phyloP scores from a whole-genome alignment of 257 asterid genomes.

The Phtheirospermum japonicum region DNA sequence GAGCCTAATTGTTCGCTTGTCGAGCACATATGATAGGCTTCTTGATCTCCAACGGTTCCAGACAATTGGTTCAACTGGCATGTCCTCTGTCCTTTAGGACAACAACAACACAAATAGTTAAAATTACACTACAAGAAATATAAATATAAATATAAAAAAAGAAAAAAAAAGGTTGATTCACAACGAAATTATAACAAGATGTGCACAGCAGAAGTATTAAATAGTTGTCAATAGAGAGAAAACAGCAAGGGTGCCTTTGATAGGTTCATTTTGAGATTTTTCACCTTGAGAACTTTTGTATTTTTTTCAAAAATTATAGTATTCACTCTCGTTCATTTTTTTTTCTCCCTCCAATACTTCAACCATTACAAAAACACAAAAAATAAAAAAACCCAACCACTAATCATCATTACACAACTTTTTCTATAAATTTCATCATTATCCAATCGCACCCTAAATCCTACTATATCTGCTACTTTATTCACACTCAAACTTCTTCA shows the following conservation, averaged over 20 bases:
- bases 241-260: too few species aligned
- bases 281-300: too few species aligned
- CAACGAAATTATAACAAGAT: neutral
- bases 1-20: slow-evolving; percentile 69
- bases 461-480: slow-evolving; percentile 2
- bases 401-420: too few species aligned
- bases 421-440: too few species aligned
- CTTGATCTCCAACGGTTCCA: slow-evolving; percentile 67
- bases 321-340: too few species aligned
- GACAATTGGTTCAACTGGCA: slow-evolving; percentile 37
- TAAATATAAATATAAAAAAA: too few species aligned
- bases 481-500: neutral
- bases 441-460: neutral
- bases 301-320: too few species aligned
- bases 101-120: slow-evolving; percentile 20
- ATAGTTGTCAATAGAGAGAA: neutral
- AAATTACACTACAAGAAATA: neutral
- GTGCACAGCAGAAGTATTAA: neutral
- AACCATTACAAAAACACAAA: too few species aligned
- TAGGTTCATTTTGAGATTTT: too few species aligned
- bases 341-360: too few species aligned
- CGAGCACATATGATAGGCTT: slow-evolving; percentile 69
- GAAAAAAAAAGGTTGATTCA: neutral
- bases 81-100: slow-evolving; percentile 49
- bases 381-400: too few species aligned